Evolutionary conservation across 2,329 filamentous ascomycete genomes (phyloP).

Genomic region (Lecanicillium sp.): DNA sequence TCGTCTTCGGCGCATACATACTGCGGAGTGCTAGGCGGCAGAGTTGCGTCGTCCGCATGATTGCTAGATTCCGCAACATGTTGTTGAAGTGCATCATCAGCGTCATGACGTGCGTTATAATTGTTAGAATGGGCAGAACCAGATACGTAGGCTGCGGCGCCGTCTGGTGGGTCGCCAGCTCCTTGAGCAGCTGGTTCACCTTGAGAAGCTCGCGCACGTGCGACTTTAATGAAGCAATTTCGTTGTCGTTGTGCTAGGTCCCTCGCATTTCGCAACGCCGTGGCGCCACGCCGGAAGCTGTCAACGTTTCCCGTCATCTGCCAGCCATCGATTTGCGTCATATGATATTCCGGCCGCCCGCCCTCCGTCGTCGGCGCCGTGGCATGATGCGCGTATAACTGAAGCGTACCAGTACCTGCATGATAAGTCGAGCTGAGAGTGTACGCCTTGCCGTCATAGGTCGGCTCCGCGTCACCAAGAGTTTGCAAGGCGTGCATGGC

Average conservation of each 20-base stretch:
- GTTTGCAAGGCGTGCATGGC: slow-evolving; percentile 10
- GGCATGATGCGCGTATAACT: slow-evolving; percentile 30
- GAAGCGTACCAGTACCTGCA: slow-evolving; percentile 17
- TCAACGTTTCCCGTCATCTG: slow-evolving; percentile 18
- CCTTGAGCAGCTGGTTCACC: no score
- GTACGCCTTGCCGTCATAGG: slow-evolving; percentile 30
- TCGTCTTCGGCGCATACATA: no score
- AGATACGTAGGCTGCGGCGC: no score
- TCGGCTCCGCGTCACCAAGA: slow-evolving; percentile 18
- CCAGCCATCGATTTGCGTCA: slow-evolving; percentile 23
- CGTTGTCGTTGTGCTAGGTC: slow-evolving; percentile 13
- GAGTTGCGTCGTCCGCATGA: no score
- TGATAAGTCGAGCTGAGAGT: slow-evolving; percentile 28
- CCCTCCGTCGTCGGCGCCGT: slow-evolving; percentile 18
- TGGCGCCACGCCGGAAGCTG: slow-evolving; percentile 23
- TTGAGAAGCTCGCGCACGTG: neutral
- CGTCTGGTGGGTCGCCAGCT: no score
- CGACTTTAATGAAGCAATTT: neutral
- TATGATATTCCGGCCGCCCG: slow-evolving; percentile 29
- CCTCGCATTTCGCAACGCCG: slow-evolving; percentile 29
- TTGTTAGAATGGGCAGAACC: no score
- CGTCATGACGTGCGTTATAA: no score
- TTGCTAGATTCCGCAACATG: no score
- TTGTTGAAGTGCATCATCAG: no score
- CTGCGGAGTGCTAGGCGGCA: no score